Conservation (phyloP, 148 eudicot genomes). For the Rhododendron vialii region DNA sequence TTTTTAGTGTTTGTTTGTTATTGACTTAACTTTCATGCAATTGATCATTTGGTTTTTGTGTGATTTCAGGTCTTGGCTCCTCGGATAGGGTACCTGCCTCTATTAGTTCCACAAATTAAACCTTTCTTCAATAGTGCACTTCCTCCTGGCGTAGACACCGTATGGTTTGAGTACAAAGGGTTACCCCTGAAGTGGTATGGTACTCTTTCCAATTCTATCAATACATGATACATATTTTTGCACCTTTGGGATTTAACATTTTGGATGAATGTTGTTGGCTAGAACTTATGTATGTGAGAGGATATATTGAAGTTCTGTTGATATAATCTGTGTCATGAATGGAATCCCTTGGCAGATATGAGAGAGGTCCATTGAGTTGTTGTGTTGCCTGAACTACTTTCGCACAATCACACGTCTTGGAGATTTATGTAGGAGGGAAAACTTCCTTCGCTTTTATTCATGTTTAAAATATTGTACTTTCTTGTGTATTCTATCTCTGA, state of each 20-base stretch:
- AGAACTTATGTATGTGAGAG: background rate
- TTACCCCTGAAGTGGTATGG: constrained; percentile 84
- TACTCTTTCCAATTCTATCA: constrained; percentile 5
- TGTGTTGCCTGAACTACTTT: background rate
- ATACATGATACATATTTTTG: background rate
- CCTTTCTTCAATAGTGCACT: constrained; percentile 80
- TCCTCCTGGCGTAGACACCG: constrained; percentile 91
- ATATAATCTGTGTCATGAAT: background rate
- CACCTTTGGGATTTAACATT: background rate
- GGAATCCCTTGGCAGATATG: background rate
- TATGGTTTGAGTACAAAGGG: constrained; percentile 96
- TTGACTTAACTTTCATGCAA: background rate
- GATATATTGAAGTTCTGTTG: background rate
- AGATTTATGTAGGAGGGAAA: background rate
- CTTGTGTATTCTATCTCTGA: background rate
- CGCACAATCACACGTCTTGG: background rate
- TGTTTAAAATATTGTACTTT: background rate
- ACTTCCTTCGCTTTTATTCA: background rate
- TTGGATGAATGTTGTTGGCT: background rate
- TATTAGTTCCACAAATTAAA: constrained; percentile 66
- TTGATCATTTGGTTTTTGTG: constrained; percentile 7
- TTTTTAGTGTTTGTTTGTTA: background rate
- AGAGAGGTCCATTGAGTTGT: background rate
- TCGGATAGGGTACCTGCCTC: constrained; percentile 81
- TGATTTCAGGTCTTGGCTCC: constrained; percentile 80